Conservation (phyloP, 1,284 basidiomycete species). For the Papiliotrema laurentii region DNA sequence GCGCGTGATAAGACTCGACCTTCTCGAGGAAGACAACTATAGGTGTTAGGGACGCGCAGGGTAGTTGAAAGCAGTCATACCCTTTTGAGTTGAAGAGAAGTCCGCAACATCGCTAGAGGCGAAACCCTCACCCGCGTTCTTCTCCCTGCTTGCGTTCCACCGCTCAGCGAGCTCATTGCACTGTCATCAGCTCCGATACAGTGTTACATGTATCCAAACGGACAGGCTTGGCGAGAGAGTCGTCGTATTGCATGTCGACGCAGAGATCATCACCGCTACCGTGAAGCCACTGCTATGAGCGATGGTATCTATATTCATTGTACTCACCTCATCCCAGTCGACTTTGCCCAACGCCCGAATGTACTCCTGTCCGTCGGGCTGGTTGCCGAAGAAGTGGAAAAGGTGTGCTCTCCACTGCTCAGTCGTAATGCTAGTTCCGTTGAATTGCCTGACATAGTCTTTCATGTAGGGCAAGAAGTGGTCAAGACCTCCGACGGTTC, state of each 20-base stretch:
- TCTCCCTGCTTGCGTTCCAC: slow-evolving; percentile 68
- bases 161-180: slow-evolving; percentile 61
- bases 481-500: slow-evolving; percentile 78
- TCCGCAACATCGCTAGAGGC: slow-evolving; percentile 35
- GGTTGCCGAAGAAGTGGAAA: slow-evolving; percentile 63
- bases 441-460: slow-evolving; percentile 49
- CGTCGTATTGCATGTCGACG: slow-evolving; percentile 77
- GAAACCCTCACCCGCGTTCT: slow-evolving; percentile 43
- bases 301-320: slow-evolving; percentile 1
- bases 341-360: slow-evolving; percentile 66
- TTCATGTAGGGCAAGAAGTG: slow-evolving; percentile 78
- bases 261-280: slow-evolving; percentile 76
- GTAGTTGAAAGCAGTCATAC: slow-evolving; percentile 8
- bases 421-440: slow-evolving; percentile 76
- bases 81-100: slow-evolving; percentile 42
- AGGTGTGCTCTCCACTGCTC: slow-evolving; percentile 83
- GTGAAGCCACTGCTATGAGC: slow-evolving; percentile 63
- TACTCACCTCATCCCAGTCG: slow-evolving; percentile 65
- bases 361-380: slow-evolving; percentile 59
- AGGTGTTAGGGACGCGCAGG: neutral
- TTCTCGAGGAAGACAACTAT: slow-evolving; percentile 52
- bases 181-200: slow-evolving; percentile 14
- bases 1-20: slow-evolving; percentile 40
- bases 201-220: slow-evolving; percentile 3
- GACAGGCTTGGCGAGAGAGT: slow-evolving; percentile 61